These are phyloP conservation scores for Nicotiana sylvestris DNA, from an alignment of 257 asterid genomes.

Conservation along the genomic window DNA sequence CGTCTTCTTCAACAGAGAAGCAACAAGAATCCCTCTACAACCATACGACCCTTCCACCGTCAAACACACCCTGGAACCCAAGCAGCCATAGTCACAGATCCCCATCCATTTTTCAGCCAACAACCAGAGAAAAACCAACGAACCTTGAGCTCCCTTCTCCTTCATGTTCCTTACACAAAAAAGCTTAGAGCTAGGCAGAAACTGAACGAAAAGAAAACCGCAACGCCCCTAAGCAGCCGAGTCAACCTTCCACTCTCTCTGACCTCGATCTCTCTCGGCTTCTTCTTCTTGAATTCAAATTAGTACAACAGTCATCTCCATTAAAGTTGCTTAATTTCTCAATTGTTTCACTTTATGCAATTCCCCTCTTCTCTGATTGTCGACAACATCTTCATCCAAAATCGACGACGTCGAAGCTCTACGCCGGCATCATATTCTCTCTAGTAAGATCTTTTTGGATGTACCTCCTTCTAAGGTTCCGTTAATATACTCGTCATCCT, in stretches of 20 bases:
- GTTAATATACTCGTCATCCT: conserved; percentile 68
- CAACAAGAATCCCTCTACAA: too few species aligned
- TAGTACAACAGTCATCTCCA: background rate
- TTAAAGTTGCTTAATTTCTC: conserved; percentile 23
- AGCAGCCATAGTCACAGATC: too few species aligned
- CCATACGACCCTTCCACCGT: too few species aligned
- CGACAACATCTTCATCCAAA: conserved; percentile 23
- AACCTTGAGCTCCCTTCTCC: too few species aligned
- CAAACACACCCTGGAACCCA: too few species aligned
- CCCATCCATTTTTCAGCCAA: too few species aligned
- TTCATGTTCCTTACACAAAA: too few species aligned
- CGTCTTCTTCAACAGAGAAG: too few species aligned
- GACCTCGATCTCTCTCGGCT: background rate
- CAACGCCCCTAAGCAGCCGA: background rate
- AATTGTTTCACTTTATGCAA: background rate
- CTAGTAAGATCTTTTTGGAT: conserved; percentile 86
- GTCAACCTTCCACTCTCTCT: background rate
- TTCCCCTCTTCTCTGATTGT: conserved; percentile 22
- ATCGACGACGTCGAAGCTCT: conserved; percentile 40
- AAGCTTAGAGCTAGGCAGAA: too few species aligned
- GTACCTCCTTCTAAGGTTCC: conserved; percentile 76
- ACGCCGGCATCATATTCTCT: conserved; percentile 55
- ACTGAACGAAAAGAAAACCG: too few species aligned
- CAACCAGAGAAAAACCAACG: too few species aligned
- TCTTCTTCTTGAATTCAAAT: background rate